Conservation (phyloP, 2,329 filamentous ascomycete species). For the Coniochaeta prunicola region DNA sequence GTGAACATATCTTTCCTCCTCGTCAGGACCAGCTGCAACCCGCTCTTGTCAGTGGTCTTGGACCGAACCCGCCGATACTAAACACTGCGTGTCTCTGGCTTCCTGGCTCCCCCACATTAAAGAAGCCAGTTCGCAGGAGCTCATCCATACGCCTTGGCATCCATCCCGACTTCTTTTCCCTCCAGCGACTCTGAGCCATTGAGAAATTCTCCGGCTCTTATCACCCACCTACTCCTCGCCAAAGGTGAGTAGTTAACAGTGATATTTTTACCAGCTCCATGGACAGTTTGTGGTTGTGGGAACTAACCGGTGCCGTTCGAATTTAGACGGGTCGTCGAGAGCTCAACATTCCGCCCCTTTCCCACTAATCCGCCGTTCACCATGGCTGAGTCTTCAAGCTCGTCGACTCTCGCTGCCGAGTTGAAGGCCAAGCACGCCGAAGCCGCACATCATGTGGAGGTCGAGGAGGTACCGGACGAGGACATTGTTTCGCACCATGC, state of each 20-base stretch:
- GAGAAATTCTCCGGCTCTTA: neutral
- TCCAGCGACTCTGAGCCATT: neutral
- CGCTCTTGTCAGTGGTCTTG: too few relatives aligned
- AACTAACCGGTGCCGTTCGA: neutral
- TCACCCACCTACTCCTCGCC: neutral
- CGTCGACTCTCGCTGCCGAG: neutral
- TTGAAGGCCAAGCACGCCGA: slow-evolving; percentile 3
- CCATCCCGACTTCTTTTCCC: neutral
- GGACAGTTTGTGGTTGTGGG: neutral
- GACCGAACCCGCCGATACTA: too few relatives aligned
- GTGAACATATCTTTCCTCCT: neutral
- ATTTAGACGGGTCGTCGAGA: neutral
- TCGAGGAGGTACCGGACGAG: slow-evolving; percentile 79
- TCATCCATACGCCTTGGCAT: neutral
- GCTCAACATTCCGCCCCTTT: neutral
- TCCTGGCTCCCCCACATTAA: neutral
- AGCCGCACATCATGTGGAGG: slow-evolving; percentile 31
- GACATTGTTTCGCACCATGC: slow-evolving; percentile 49
- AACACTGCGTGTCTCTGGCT: neutral
- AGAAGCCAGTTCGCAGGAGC: neutral
- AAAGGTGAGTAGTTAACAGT: neutral
- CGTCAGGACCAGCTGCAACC: too few relatives aligned
- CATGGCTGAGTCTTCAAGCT: neutral
- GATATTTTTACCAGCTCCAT: neutral
- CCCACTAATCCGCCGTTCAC: neutral